These are phyloP conservation scores for Mycena filopes DNA, from an alignment of 768 basidiomycete genomes.

Conservation along the genomic window DNA sequence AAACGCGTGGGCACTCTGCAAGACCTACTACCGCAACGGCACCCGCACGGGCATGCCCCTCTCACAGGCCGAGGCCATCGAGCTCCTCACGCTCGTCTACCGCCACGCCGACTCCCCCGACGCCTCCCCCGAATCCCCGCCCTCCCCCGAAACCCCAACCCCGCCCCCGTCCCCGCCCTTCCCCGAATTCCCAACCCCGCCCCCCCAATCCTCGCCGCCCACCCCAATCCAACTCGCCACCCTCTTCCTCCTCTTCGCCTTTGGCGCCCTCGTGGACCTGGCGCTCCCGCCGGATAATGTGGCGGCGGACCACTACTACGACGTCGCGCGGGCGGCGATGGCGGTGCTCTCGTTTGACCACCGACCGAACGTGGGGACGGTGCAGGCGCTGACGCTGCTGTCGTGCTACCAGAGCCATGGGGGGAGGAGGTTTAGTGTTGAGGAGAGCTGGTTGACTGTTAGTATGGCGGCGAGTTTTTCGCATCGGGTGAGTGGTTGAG, in stretches of 20 bases:
- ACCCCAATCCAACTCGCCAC: slow-evolving; percentile 29
- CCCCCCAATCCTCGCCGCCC: too few relatives aligned
- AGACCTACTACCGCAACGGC: slow-evolving; percentile 53
- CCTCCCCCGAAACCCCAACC: too few relatives aligned
- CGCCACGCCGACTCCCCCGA: too few relatives aligned
- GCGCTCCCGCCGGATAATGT: slow-evolving; percentile 40
- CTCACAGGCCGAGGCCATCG: slow-evolving; percentile 55
- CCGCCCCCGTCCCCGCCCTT: too few relatives aligned
- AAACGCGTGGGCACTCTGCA: slow-evolving; percentile 54
- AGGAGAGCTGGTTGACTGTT: slow-evolving; percentile 45
- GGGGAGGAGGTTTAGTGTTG: slow-evolving; percentile 44
- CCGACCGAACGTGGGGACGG: too few relatives aligned
- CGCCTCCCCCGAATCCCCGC: too few relatives aligned
- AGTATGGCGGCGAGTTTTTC: slow-evolving; percentile 46
- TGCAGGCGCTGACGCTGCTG: too few relatives aligned
- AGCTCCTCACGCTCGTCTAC: slow-evolving; percentile 37
- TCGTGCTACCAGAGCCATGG: too few relatives aligned
- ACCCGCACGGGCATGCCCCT: slow-evolving; percentile 57
- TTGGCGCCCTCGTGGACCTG: slow-evolving; percentile 33
- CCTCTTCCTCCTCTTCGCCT: slow-evolving; percentile 31
- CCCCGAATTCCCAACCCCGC: too few relatives aligned
- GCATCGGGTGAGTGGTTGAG: slow-evolving; percentile 45
- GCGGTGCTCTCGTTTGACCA: too few relatives aligned
- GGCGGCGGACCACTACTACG: slow-evolving; percentile 58
- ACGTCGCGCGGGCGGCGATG: slow-evolving; percentile 51